Base-by-base conservation (phyloP, 78 protist genomes). In the Dictyostelium intermedium region DNA sequence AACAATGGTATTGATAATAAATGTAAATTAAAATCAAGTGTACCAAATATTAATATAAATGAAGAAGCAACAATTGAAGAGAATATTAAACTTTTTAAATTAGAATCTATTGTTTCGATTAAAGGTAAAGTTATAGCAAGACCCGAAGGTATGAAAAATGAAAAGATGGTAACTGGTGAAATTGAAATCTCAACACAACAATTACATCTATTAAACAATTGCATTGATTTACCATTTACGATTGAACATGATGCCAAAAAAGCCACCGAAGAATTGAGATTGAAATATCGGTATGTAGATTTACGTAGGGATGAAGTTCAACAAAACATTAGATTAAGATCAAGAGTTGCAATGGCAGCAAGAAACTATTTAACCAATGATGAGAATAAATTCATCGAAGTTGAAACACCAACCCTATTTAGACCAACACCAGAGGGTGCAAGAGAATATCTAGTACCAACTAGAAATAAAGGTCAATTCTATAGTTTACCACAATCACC, bases 401-500 rank as follows among this genome's bases (percentile, higher is more conserved):
- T 98, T 0, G 99, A 98, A 70, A 98, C 99, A 43, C 99, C 99
- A 14, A 96, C 97, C 0, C 95, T 98, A 4, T 95, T 97, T 60
- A 32, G 95, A 41, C 85, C 96, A n/a, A 98, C 98, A 2, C 98
- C 99, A 43, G 99, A 97, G 23, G 99, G 99, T 5, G 98, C 99
- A 3, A 41, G 96, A 16, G 98, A 98, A 23, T 98, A 93, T 74
- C 34, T 98, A 5, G 99, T 98, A 23, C 99, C 99, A 20, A 82
- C 98, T 35, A 72, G 98, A 14, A 1, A 45, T 14, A 23, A 25
- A 5, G 84, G 96, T 56, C 84, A 73, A n/a, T 96, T 96, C 34
- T 98, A 96, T 74, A 94, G 97, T 4, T 85, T 98, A 4, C 92
- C 96, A 1, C 99, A 98, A 78, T 63, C 91, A 3, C 99, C 99